Evolutionary conservation across 2,329 filamentous ascomycete species (phyloP), one percentile per base, ranked within the genome.

Genomic region (Colletotrichum sp.): DNA sequence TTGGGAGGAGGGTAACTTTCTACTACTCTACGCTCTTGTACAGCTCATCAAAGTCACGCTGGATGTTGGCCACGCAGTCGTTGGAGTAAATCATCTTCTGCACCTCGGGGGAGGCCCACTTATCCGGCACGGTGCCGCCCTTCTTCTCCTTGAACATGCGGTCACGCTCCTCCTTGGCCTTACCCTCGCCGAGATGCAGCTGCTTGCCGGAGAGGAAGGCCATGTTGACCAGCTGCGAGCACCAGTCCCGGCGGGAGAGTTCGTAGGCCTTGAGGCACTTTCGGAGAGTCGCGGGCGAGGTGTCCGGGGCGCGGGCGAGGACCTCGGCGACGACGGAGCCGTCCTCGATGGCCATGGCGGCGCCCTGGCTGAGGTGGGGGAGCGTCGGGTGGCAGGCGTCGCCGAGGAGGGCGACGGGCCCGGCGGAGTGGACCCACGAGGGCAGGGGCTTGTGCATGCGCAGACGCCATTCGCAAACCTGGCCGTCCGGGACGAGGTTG

Each of bases 21-120:
- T 68, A 62, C 67, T 68, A 72, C 26, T 63, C 73, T 74, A 85
- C 71, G 34, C 78, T 82, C 34, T 81, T 82, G 77, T 84, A 90
- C 52, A 91, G 78, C 80, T 86, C 83, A 13, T 88, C 86, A 81
- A 91, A 92, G 75, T 85, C 84, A 59, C 91, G 89, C 66, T 84
- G 83, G 0, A 91, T 88, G 71, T 91, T 88, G 79, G 86, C 84
- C 66, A 90, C 87, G 80, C 91, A 92, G 83, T 94, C 92, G 80
- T 92, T 88, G 13, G 89, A 89, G 83, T 94, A 94, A 76, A 94
- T 90, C 88, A 90, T 90, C 82, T 89, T 88, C 83, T 94, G 92
- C 57, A 94, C 91, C 80, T 94, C 92, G 12, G 92, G 91, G 82
- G 93, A 93, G 5, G 92, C 92, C 93, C 93, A 94, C 85, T 93